Evolutionary conservation across 2,329 filamentous ascomycete species (phyloP).

Genomic region (Arthrobotrys megalospora): DNA sequence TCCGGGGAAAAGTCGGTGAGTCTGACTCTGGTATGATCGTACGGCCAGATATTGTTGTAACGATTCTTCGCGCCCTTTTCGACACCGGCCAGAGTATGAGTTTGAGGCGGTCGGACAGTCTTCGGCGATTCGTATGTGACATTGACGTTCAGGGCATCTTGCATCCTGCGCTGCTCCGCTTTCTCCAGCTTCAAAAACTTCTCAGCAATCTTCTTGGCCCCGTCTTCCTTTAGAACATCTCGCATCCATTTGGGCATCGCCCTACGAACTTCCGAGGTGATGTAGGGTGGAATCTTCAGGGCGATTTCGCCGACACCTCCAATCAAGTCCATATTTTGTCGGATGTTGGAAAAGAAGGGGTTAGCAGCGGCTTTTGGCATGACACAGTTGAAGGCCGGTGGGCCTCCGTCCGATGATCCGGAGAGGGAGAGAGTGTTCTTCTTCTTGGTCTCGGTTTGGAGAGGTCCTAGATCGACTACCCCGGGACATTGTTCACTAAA

Average conservation of each 20-base stretch:
- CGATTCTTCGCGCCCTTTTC: conserved; percentile 96
- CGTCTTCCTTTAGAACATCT: conserved; percentile 76
- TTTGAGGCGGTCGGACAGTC: conserved; percentile 72
- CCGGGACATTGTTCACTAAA: conserved; percentile 79
- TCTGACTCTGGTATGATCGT: conserved; percentile 91
- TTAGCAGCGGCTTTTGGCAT: conserved; percentile 83
- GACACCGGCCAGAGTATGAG: conserved; percentile 79
- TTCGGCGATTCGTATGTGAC: conserved; percentile 73
- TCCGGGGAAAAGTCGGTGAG: conserved; percentile 78
- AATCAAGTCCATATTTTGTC: conserved; percentile 95
- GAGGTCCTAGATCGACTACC: conserved; percentile 73
- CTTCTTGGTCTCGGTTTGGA: conserved; percentile 68
- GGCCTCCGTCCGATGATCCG: conserved; percentile 69
- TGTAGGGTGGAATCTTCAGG: conserved; percentile 62
- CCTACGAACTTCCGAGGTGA: conserved; percentile 64
- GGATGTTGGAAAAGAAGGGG: conserved; percentile 95
- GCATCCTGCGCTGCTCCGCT: conserved; percentile 92
- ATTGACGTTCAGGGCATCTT: conserved; percentile 78
- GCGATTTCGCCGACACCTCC: conserved; percentile 87
- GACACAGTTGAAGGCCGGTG: conserved; percentile 78
- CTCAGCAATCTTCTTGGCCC: conserved; percentile 84
- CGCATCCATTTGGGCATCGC: conserved; percentile 83
- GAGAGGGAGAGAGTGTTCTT: conserved; percentile 67
- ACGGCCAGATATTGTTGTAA: conserved; percentile 98
- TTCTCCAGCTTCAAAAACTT: conserved; percentile 88